Base-by-base conservation (phyloP, 192 early-diverging fungal species). In the Coemansia sp. region DNA sequence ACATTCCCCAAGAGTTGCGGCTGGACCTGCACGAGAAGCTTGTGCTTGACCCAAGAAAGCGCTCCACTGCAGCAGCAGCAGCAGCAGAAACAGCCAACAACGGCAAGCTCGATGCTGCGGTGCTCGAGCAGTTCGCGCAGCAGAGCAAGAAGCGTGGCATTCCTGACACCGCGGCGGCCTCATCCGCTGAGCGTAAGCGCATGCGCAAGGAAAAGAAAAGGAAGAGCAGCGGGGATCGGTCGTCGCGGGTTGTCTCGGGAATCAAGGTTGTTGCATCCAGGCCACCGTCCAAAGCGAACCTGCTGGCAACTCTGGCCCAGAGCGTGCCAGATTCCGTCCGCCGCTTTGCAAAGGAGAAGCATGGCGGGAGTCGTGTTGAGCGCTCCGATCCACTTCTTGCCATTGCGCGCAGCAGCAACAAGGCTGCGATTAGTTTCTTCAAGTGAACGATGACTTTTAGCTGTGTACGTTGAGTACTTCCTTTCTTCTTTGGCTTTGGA, bases 201-300 rank as follows among this genome's bases (percentile, higher is more conserved):
- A 52, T 52, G 48, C 45, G 23, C 44, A 26, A 38, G 21, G 37
- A 47, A 65, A 68, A 56, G 61, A 59, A 41, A 23, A 4, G 7
- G 16, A 56, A 57, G 56, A 42, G 19, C 44, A 75, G 64, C 58
- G 65, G 66, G 74, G 63, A 71, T 48, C 38, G 21, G 41, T 48
- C 58, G 26, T 69, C 73, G 53, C 80, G 80, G 1, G 69, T 77
- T 15, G 72, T 83, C 3, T 74, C 75, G 16, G 80, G 80, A 42
- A 77, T 83, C 56, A 75, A 68, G 3, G 80, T 83, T n/a, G 75
- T 83, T 50, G 75, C 80, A 16, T 54, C 64, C 9, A 60, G 62
- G 69, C 68, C 68, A 9, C 54, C 65, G 15, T 56, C 68, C n/a
- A 65, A 64, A 45, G 52, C 44, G 47, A 68, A 53, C 5, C 52